Evolutionary conservation across 192 early-diverging fungal genomes (phyloP).

Genomic region (Gigaspora rosea): DNA sequence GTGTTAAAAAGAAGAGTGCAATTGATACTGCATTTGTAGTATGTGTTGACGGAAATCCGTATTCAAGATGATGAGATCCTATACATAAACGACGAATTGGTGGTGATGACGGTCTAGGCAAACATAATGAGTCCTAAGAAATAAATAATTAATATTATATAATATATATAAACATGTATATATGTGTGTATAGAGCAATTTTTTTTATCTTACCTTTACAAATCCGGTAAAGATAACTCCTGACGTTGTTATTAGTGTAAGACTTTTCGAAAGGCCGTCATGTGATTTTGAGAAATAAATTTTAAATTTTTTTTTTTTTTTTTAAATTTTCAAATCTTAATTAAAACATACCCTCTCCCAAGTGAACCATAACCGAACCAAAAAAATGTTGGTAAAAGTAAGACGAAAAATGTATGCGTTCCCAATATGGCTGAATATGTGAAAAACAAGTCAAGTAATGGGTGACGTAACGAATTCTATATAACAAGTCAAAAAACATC

Average conservation of each 20-base stretch:
- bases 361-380: slow-evolving; percentile 74
- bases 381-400: slow-evolving; percentile 77
- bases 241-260: too few relatives aligned
- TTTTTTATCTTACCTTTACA: too few relatives aligned
- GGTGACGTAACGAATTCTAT: slow-evolving; percentile 38
- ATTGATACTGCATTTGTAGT: slow-evolving; percentile 82
- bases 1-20: slow-evolving; percentile 57
- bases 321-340: not conserved
- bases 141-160: not conserved
- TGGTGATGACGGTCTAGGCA: slow-evolving; percentile 82
- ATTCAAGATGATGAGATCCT: slow-evolving; percentile 72
- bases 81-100: slow-evolving; percentile 72
- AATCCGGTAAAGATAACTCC: too few relatives aligned
- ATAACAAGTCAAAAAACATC: too few relatives aligned
- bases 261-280: too few relatives aligned
- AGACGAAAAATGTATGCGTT: slow-evolving; percentile 86
- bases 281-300: too few relatives aligned
- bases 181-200: too few relatives aligned
- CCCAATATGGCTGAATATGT: slow-evolving; percentile 75
- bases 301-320: too few relatives aligned
- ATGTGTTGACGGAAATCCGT: slow-evolving; percentile 92
- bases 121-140: slow-evolving; percentile 78
- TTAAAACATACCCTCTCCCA: slow-evolving; percentile 51
- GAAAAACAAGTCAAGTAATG: slow-evolving; percentile 65
- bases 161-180: too few relatives aligned